Percentiles rank a stretch among this genome's conserved stretches.
These are phyloP conservation scores for Cudoniella acicularis DNA, from an alignment of 495 filamentous ascomycete genomes.

Conservation along the genomic window DNA sequence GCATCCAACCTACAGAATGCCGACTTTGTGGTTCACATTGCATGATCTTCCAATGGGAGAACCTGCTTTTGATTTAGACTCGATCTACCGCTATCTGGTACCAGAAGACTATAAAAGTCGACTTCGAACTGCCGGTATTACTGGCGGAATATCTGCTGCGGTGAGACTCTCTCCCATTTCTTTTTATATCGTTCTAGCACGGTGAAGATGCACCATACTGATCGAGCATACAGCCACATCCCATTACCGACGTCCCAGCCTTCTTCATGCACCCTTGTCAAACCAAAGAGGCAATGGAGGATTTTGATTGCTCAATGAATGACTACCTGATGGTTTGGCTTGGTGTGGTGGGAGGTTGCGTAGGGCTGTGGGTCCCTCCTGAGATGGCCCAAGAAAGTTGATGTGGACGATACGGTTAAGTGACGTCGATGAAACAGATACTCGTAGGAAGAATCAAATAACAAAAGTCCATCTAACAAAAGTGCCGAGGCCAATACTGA, in stretches of 20 bases:
- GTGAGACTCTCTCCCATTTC: constrained; percentile 42
- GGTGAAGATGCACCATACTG: not conserved
- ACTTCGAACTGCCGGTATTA: constrained; percentile 55
- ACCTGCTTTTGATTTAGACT: constrained; percentile 49
- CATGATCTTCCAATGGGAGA: constrained; percentile 41
- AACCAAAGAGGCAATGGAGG: constrained; percentile 71
- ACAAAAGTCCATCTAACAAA: not conserved
- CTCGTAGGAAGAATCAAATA: no score
- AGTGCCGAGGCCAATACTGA: not conserved
- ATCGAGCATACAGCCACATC: constrained; percentile 63
- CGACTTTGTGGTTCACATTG: constrained; percentile 56
- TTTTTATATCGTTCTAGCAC: not conserved
- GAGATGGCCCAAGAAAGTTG: constrained; percentile 37
- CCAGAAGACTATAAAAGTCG: constrained; percentile 55
- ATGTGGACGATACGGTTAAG: not conserved
- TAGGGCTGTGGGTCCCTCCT: constrained; percentile 67
- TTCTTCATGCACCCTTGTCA: constrained; percentile 87
- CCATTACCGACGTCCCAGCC: constrained; percentile 63
- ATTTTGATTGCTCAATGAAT: constrained; percentile 49
- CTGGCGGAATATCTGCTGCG: constrained; percentile 73
- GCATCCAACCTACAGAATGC: constrained; percentile 54
- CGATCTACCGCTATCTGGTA: constrained; percentile 60
- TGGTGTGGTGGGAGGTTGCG: constrained; percentile 67
- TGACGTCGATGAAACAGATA: no score
- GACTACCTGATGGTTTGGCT: constrained; percentile 79